phyloP scores from a whole-genome alignment of 2,329 filamentous ascomycete species.

The Fusarium staphyleae region DNA sequence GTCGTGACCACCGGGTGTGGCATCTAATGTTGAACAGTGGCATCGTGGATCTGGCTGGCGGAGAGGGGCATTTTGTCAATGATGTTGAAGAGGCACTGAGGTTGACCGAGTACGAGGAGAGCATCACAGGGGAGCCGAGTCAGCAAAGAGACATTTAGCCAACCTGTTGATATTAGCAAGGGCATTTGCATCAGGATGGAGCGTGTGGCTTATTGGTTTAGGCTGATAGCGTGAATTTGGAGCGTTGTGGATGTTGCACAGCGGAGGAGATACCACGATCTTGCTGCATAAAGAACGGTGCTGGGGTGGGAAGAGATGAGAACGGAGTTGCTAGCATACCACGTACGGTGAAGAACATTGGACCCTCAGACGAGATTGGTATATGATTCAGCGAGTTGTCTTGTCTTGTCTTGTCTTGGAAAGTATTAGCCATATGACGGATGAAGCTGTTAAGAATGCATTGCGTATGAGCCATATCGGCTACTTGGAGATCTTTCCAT shows the following conservation, averaged over 20 bases:
- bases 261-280: slow-evolving; percentile 23
- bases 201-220: not conserved
- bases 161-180: not conserved
- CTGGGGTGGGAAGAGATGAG: slow-evolving; percentile 1
- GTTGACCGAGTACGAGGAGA: slow-evolving; percentile 76
- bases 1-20: slow-evolving; percentile 66
- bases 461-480: too few relatives aligned
- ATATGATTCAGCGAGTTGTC: too few relatives aligned
- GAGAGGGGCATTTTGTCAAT: slow-evolving; percentile 77
- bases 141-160: slow-evolving; percentile 16
- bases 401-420: too few relatives aligned
- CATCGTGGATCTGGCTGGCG: slow-evolving; percentile 84
- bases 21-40: slow-evolving; percentile 77
- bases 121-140: slow-evolving; percentile 41
- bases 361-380: too few relatives aligned
- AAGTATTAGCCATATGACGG: too few relatives aligned
- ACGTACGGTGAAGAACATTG: not conserved
- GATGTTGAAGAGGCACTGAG: slow-evolving; percentile 86
- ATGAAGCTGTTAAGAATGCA: too few relatives aligned
- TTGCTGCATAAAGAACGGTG: not conserved
- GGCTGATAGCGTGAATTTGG: not conserved
- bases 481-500: too few relatives aligned
- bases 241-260: slow-evolving; percentile 6
- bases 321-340: not conserved
- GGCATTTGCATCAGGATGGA: not conserved